phyloP scores from a whole-genome alignment of 768 basidiomycete species.

The Naganishia kalamii region DNA sequence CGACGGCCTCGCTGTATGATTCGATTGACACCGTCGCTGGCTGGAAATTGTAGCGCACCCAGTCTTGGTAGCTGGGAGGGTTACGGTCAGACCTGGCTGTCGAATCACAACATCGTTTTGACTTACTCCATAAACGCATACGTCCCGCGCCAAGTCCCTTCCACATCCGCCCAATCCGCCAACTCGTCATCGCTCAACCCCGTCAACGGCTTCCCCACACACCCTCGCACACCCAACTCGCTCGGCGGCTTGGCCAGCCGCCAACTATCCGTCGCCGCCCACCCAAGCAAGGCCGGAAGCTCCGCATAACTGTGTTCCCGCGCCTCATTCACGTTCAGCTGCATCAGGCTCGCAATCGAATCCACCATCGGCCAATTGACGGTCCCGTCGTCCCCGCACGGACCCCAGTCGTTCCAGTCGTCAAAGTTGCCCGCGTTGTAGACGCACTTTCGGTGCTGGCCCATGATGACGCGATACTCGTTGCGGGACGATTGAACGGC shows the following conservation, averaged over 20 bases:
- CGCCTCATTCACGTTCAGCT: slow-evolving; percentile 11
- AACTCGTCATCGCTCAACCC: slow-evolving; percentile 29
- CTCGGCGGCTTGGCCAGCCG: slow-evolving; percentile 29
- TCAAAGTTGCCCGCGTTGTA: slow-evolving; percentile 31
- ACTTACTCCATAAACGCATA: slow-evolving; percentile 44
- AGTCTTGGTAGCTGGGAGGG: slow-evolving; percentile 28
- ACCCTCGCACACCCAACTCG: slow-evolving; percentile 32
- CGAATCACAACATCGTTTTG: not conserved
- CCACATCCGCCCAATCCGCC: slow-evolving; percentile 43
- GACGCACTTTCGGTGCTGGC: slow-evolving; percentile 30
- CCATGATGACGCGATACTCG: slow-evolving; percentile 28
- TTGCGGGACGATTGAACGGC: slow-evolving; percentile 27
- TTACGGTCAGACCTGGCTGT: not conserved
- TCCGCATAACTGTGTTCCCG: not conserved
- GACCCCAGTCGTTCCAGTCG: slow-evolving; percentile 38
- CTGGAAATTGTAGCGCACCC: slow-evolving; percentile 35
- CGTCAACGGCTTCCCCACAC: slow-evolving; percentile 32
- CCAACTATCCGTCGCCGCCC: slow-evolving; percentile 32
- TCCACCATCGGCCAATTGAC: slow-evolving; percentile 40
- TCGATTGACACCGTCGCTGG: slow-evolving; percentile 28
- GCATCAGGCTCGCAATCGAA: slow-evolving; percentile 37
- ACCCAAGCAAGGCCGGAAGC: slow-evolving; percentile 25
- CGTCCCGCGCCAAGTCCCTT: slow-evolving; percentile 39
- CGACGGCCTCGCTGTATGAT: slow-evolving; percentile 35
- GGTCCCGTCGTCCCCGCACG: slow-evolving; percentile 33